Evolutionary conservation across 2,329 filamentous ascomycete genomes (phyloP).

Genomic region (Aspergillus pseudonomiae): DNA sequence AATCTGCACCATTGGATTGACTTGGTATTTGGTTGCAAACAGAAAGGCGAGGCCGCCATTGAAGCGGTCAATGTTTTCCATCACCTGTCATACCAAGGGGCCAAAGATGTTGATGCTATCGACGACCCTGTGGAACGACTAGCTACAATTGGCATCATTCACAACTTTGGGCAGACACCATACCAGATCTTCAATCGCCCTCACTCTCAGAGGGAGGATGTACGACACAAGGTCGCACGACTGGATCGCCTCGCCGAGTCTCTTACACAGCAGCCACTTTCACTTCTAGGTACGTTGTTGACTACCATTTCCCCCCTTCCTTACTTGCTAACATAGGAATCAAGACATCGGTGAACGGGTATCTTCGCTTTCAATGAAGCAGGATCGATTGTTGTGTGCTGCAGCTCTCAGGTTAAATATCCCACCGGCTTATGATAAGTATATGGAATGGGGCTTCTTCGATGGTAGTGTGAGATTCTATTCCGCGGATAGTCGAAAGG

Average conservation of each 20-base stretch:
- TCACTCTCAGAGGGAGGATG: constrained; percentile 75
- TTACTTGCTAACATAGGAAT: constrained; percentile 8
- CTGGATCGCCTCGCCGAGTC: constrained; percentile 78
- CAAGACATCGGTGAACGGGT: constrained; percentile 74
- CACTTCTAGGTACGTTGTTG: constrained; percentile 63
- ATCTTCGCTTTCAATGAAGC: constrained; percentile 73
- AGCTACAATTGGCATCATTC: constrained; percentile 92
- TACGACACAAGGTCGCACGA: constrained; percentile 65
- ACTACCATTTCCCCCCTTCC: background rate
- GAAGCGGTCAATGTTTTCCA: constrained; percentile 96
- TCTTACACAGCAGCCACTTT: constrained; percentile 76
- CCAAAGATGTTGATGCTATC: constrained; percentile 89
- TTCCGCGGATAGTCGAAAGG: constrained; percentile 77
- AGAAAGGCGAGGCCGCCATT: constrained; percentile 86
- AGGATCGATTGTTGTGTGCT: constrained; percentile 81
- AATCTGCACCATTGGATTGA: constrained; percentile 95
- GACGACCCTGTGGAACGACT: constrained; percentile 83
- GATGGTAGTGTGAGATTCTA: constrained; percentile 94
- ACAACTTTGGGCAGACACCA: constrained; percentile 97
- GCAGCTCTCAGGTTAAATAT: constrained; percentile 85
- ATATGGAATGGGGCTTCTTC: constrained; percentile 93
- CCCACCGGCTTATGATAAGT: constrained; percentile 83
- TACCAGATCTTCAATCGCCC: constrained; percentile 86
- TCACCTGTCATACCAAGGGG: constrained; percentile 90
- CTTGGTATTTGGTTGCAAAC: constrained; percentile 90